Conservation (phyloP, 2,329 filamentous ascomycete species). For the Penicillium sp. region DNA sequence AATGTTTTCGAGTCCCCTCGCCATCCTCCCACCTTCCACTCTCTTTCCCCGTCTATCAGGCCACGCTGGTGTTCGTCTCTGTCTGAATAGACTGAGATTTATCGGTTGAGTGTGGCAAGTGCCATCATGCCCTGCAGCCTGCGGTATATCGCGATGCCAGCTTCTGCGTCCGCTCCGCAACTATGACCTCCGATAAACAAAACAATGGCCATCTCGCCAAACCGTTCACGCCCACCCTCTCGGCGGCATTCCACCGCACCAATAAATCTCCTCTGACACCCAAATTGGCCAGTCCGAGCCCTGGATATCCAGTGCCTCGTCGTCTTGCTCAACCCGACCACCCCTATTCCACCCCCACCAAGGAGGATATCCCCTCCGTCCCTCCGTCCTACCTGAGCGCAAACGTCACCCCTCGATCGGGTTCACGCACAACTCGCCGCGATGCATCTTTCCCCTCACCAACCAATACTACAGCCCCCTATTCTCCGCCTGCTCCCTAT, state of each 20-base stretch:
- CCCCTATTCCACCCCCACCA: slow-evolving; percentile 42
- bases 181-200: slow-evolving; percentile 61
- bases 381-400: slow-evolving; percentile 64
- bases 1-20: slow-evolving; percentile 33
- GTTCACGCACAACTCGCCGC: slow-evolving; percentile 72
- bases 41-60: slow-evolving; percentile 19
- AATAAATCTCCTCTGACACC: slow-evolving; percentile 65
- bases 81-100: not conserved
- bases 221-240: slow-evolving; percentile 73
- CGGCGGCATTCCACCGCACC: slow-evolving; percentile 64
- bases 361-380: slow-evolving; percentile 60
- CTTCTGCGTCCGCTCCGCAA: slow-evolving; percentile 49
- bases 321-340: slow-evolving; percentile 43
- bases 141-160: slow-evolving; percentile 52
- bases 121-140: slow-evolving; percentile 45
- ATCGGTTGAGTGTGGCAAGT: slow-evolving; percentile 21
- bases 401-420: slow-evolving; percentile 81
- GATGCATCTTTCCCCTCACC: slow-evolving; percentile 73
- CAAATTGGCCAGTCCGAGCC: slow-evolving; percentile 57
- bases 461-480: slow-evolving; percentile 53
- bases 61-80: slow-evolving; percentile 22
- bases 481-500: slow-evolving; percentile 39
- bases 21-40: slow-evolving; percentile 21
- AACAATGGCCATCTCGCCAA: slow-evolving; percentile 57
- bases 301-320: slow-evolving; percentile 39